Conservation (phyloP, 768 basidiomycete genomes). For the Lactarius tabidus region DNA sequence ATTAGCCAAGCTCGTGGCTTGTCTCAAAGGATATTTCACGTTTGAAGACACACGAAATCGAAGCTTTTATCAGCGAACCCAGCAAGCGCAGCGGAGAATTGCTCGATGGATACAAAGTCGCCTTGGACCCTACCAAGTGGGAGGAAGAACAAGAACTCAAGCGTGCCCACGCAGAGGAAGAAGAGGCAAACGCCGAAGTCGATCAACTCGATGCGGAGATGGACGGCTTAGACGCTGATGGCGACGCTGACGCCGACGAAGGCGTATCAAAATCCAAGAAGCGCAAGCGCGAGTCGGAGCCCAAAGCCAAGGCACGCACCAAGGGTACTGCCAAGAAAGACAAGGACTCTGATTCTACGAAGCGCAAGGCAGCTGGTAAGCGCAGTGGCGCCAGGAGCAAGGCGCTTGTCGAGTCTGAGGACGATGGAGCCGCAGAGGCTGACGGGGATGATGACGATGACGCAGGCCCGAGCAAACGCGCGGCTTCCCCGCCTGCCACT, state of each 20-base stretch:
- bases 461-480: slow-evolving; percentile 47
- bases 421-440: slow-evolving; percentile 43
- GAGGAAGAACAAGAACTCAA: slow-evolving; percentile 42
- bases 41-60: slow-evolving; percentile 76
- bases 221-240: slow-evolving; percentile 45
- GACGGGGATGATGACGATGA: slow-evolving; percentile 35
- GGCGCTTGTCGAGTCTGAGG: slow-evolving; percentile 64
- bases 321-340: slow-evolving; percentile 47
- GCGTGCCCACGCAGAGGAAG: slow-evolving; percentile 35
- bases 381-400: slow-evolving; percentile 61
- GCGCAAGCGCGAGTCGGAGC: slow-evolving; percentile 63
- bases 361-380: slow-evolving; percentile 38
- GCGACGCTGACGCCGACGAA: slow-evolving; percentile 37
- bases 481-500: slow-evolving; percentile 52
- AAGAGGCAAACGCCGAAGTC: slow-evolving; percentile 56
- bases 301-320: slow-evolving; percentile 39
- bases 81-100: slow-evolving; percentile 76
- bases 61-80: slow-evolving; percentile 73
- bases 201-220: slow-evolving; percentile 60
- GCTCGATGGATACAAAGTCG: slow-evolving; percentile 69
- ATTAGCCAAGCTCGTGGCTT: slow-evolving; percentile 69
- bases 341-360: slow-evolving; percentile 36
- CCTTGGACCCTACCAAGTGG: slow-evolving; percentile 70
- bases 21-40: slow-evolving; percentile 75
- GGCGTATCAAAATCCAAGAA: slow-evolving; percentile 47